Evolutionary conservation across 1,284 basidiomycete species (phyloP), one percentile per base, ranked within the genome.

Genomic region (Apiotrichum domesticum): DNA sequence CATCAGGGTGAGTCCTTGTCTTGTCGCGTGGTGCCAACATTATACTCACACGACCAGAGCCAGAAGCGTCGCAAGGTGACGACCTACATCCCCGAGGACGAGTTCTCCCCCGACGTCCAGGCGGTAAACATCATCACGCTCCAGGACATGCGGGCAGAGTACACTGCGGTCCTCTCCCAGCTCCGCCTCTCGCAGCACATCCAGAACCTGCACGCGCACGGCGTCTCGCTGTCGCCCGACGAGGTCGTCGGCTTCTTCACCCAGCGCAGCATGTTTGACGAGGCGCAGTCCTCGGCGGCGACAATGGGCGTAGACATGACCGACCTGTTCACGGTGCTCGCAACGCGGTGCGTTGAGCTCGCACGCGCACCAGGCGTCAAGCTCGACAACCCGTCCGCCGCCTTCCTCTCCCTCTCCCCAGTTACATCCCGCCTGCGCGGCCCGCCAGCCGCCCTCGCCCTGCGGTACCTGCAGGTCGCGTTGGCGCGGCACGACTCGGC

Each of bases 291-390:
- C 7, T 83, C 85, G 33, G 94, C 90, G 0, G 83, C 84, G 40
- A 84, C 82, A 52, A 81, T 97, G 43, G 80, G 83, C 34, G 85
- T 93, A 34, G 92, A 97, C 75, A 88, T 95, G 87, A 84, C 85
- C 3, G 86, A 90, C 63, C 71, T 95, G 29, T 97, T 98, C 71
- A 81, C 83, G 42, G 82, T 84, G 56, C 78, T 98, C 51, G 85
- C 92, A 0, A 80, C 80, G 34, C 86, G 88, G 68, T 96, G 93
- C 70, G 77, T 96, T 51, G 83, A 85, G 57, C 78, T 94, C 40
- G 81, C 85, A 33, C 81, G 81, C 61, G 79, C 83, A 35, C 67
- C 63, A 8, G 59, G 62, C 33, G 48, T 64, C 52, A 44, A 50
- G 46, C 40, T 48, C 40, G 52, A 54, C 52, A 54, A 48, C 52